Base-by-base conservation (phyloP, 306 rosid species). In the Abrus precatorius region DNA sequence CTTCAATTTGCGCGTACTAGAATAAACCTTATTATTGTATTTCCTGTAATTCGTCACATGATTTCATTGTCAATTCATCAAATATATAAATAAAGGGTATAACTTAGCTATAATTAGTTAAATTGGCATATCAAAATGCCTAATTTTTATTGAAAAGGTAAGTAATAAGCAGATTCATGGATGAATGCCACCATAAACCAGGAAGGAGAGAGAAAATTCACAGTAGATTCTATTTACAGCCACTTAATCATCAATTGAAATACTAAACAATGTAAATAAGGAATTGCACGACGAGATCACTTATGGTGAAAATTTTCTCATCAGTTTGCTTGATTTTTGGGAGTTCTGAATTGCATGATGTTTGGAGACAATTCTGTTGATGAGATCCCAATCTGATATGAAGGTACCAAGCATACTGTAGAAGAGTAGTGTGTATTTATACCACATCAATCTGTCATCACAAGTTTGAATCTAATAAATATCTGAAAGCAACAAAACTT, bases 191-290 rank as follows among this genome's bases (percentile, higher is more conserved):
- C 3, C 40, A 8, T 27, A 59, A 59, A 30, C 65, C 2, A 30
- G 41, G 41, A 59, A 59, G 34, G n/a, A 29, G 40, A 9, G 0
- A 59, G 65, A 30, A 59, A 59, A 59, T 30, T 29, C 40, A 30
- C 6, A 9, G 3, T 1, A 9, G 7, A 30, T 29, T 9, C 40
- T 59, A 6, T 9, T 59, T 30, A 10, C 14, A 30, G 65, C 40
- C 65, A 59, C n/a, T 28, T 59, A 40, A 30, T 59, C 38, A 2
- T 59, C 34, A 59, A 59, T 59, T 59, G 65, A 6, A 57, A 57
- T 56, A 20, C 34, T 36, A 57, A 27, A 57, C 7, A 11, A 59
- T 29, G n/a, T 29, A 9, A 59, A 30, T 52, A 52, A 52, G 29
- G 27, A 52, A 52, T 4, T 13, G 57, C 28, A 52, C 13, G 57